Evolutionary conservation across 208 protist genomes (phyloP).

Genomic region (Leishmania arabica): DNA sequence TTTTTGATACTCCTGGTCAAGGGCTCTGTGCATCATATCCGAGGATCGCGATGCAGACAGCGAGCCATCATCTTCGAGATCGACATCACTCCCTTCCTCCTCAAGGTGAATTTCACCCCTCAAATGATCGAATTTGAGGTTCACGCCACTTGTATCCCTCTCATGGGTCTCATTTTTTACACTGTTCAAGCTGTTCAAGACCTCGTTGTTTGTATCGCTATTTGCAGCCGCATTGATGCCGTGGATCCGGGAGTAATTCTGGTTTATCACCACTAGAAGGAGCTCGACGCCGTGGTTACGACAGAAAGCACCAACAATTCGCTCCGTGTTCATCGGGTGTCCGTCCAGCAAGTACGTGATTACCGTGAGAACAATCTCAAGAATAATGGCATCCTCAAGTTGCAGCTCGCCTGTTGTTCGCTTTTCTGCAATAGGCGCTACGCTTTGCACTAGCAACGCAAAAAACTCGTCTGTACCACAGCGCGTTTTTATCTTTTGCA

Average conservation of each 20-base stretch:
- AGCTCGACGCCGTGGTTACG: conserved; percentile 85
- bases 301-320: conserved; percentile 74
- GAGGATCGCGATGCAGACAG: neutral
- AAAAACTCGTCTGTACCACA: conserved; percentile 89
- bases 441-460: conserved; percentile 73
- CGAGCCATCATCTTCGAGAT: conserved; percentile 20
- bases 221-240: neutral
- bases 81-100: conserved; percentile 26
- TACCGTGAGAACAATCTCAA: conserved; percentile 81
- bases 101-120: conserved; percentile 4
- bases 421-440: conserved; percentile 77
- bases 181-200: neutral
- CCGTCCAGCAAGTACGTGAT: conserved; percentile 66
- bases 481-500: conserved; percentile 58
- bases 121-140: neutral
- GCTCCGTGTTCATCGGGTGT: conserved; percentile 34
- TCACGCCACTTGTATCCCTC: neutral
- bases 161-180: neutral
- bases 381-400: conserved; percentile 65
- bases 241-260: conserved; percentile 69
- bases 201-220: neutral
- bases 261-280: conserved; percentile 83
- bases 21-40: neutral
- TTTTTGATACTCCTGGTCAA: conserved; percentile 53
- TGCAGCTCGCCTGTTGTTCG: conserved; percentile 45